Base-by-base conservation (phyloP, 129 eudicot genomes). In the Artemisia tridentata region DNA sequence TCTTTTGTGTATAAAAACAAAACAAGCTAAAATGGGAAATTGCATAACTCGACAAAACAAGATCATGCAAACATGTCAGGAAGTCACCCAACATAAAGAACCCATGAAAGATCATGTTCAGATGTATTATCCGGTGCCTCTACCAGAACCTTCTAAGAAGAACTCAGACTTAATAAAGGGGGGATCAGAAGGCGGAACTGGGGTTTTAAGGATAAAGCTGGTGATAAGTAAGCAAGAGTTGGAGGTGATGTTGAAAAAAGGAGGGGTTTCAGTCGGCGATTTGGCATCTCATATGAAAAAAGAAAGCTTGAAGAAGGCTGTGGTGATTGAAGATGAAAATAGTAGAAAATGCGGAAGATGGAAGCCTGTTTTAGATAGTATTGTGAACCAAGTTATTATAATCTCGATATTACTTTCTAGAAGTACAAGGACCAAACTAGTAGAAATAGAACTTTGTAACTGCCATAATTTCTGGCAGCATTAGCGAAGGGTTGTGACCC, bases 141-240 rank as follows among this genome's bases (percentile, higher is more conserved):
- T 75, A 11, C 78, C 82, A 25, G 78, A 34, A 56, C 49, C 81
- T 29, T 51, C 80, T 14, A 73, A 71, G 25, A 81, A 78, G 73
- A 73, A 78, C 43, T 31, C 34, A 15, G 65, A 71, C 45, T 38
- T 38, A 41, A 64, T 64, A 20, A 79, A 83, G 72, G 67, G 78
- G 10, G 82, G 78, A 14, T 58, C 73, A 21, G 79, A 72, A 29
- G 58, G 66, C 56, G 65, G 72, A 23, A 45, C 56, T 20, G 87
- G 85, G 51, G 80, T 72, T 27, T 78, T 86, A 76, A 82, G 93
- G 86, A 86, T 91, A 58, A 91, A 91, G 89, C 50, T 91, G 55
- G 79, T 91, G 17, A 86, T 88, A 53, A 88, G 79, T 27, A 91
- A 84, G 77, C 87, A 88, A 81, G 91, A 88, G 77, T 75, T 91